Evolutionary conservation across 164 flowering plant genomes (phyloP).

Genomic region (Aristolochia fimbriata): DNA sequence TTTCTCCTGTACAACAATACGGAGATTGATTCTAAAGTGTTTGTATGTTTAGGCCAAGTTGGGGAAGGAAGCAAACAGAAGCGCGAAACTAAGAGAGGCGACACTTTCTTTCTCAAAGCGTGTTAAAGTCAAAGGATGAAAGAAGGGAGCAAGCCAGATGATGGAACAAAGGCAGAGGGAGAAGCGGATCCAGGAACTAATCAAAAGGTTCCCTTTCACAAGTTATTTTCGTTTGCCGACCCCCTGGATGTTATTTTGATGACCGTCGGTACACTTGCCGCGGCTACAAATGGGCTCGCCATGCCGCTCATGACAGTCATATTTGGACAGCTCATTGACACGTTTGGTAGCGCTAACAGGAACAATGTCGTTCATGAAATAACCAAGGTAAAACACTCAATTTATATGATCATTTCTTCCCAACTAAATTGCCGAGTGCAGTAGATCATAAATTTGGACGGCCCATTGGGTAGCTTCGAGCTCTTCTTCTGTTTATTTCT

Average conservation of each 20-base stretch:
- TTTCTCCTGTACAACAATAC: too few species aligned
- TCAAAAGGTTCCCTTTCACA: constrained; percentile 9
- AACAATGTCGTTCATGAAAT: constrained; percentile 5
- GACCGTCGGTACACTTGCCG: constrained; percentile 7
- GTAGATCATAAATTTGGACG: too few species aligned
- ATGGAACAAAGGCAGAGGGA: not conserved
- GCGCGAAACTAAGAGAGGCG: constrained; percentile 1
- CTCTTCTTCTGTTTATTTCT: too few species aligned
- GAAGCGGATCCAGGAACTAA: not conserved
- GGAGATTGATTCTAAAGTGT: too few species aligned
- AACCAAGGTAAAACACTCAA: constrained; percentile 2
- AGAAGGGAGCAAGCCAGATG: not conserved
- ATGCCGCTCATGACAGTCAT: constrained; percentile 12
- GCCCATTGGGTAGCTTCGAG: too few species aligned
- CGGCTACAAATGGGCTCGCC: constrained; percentile 7
- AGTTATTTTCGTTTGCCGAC: constrained; percentile 11
- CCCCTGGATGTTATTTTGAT: constrained; percentile 7
- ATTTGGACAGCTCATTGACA: constrained; percentile 11
- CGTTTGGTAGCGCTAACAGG: constrained; percentile 1
- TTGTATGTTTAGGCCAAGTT: too few species aligned
- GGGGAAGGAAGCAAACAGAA: not conserved
- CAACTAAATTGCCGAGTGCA: too few species aligned
- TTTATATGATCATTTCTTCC: too few species aligned
- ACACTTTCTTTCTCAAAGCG: not conserved
- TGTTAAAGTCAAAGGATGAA: not conserved